A percentile compares a stretch with the other conserved stretches of the same genome.
Evolutionary conservation across 768 basidiomycete genomes (phyloP).

Genomic region (Pholiota conissans): DNA sequence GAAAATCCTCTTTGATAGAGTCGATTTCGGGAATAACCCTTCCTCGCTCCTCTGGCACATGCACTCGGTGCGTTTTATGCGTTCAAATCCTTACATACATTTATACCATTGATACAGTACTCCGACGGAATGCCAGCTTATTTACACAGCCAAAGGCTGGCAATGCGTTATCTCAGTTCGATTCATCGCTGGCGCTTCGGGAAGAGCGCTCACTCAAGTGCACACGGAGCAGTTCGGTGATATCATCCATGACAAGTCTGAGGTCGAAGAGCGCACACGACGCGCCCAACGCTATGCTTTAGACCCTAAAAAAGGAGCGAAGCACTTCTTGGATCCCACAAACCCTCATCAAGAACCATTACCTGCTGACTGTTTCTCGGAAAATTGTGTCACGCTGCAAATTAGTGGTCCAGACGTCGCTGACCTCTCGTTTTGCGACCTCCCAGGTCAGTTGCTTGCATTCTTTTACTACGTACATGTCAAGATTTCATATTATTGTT

Average conservation of each 20-base stretch:
- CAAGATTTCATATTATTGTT: too few relatives aligned
- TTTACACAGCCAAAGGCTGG: constrained; percentile 41
- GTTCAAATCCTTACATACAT: background rate
- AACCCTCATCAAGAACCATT: constrained; percentile 25
- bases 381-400: constrained; percentile 54
- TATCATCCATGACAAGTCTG: constrained; percentile 45
- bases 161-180: constrained; percentile 51
- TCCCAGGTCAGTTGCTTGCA: constrained; percentile 44
- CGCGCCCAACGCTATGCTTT: constrained; percentile 68
- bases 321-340: constrained; percentile 35
- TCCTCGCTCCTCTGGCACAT: constrained; percentile 70
- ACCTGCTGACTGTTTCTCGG: constrained; percentile 47
- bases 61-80: constrained; percentile 55
- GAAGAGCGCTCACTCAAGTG: constrained; percentile 38
- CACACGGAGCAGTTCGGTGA: constrained; percentile 44
- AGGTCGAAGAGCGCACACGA: constrained; percentile 68
- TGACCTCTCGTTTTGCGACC: constrained; percentile 65
- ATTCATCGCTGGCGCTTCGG: constrained; percentile 39
- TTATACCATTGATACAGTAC: constrained; percentile 35
- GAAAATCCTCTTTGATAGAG: constrained; percentile 78
- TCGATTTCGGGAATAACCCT: constrained; percentile 73
- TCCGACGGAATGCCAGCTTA: constrained; percentile 57
- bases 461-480: background rate
- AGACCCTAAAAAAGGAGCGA: constrained; percentile 42
- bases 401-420: constrained; percentile 61